Evolutionary conservation across 1,139 yeast genomes (phyloP), one percentile per base, ranked within the genome.

Genomic region (Zygoascus hellenicus): DNA sequence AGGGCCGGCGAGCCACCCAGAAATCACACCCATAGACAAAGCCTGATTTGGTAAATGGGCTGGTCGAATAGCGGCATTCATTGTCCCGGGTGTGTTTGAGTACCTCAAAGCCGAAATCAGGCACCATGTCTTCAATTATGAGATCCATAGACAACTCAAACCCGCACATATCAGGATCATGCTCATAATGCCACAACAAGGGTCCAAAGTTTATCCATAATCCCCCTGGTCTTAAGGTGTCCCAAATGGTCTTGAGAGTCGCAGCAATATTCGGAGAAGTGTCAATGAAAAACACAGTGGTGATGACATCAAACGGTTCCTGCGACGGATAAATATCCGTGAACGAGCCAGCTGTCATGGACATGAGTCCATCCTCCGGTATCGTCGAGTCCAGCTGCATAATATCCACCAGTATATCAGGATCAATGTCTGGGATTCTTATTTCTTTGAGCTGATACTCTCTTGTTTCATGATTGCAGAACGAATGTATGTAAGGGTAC

Each of bases 201-300:
- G 96, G 96, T 0, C 96, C 97, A 57, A 83, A 78, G 62, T 89
- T 89, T 48, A 87, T 71, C 96, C 96, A 88, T 11, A 68, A 55
- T 0, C 94, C 95, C 5, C 76, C 76, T 0, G 69, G 62, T 42
- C 69, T 69, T 48, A 87, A 61, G 16, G 78, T 69, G 52, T 80
- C 71, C 15, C 70, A 61, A 1, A 89, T 76, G 0, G 87, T 69
- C 48, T 72, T 74, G 39, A 89, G 53, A 51, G 88, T 87, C 45
- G 83, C 86, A 38, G 87, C 71, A 15, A 88, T 70, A 58, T 88
- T 84, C 14, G 79, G 70, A 0, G 92, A 81, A 0, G 96, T 88
- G 58, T 89, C 96, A 16, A 89, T 64, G 62, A 88, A 89, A 63
- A 83, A 89, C 47, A 83, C 77, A 0, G 96, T 86, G 2, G 79